Evolutionary conservation across 1,284 basidiomycete species (phyloP), one percentile per base, ranked within the genome.

Genomic region (Trametes polyzona): DNA sequence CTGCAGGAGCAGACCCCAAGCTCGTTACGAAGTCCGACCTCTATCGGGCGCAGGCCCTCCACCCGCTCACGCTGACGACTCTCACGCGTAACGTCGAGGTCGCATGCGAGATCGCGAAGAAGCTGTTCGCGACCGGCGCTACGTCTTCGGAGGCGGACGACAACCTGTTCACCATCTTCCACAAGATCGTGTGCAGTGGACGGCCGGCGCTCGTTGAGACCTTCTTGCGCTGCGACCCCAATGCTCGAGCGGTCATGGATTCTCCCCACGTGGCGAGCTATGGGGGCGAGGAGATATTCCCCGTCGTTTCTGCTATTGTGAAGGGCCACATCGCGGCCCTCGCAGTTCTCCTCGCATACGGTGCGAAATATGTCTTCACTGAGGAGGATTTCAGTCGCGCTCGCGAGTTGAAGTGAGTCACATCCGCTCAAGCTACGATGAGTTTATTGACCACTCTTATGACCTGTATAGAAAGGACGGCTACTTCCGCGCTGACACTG

Each of bases 61-160:
- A 83, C 56, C 80, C 82, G 7, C 73, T 86, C n/a, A 69, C 76
- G 1, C 66, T 83, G 36, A 79, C 80, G 2, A 69, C 78, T 24
- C 66, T 80, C n/a, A 73, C 75, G n/a, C 69, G 74, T 3, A 76
- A 84, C 57, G 76, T 80, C 48, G 73, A 74, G 23, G 69, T 69
- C 16, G 79, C 77, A 0, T 73, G 67, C 57, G 65, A 71, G 41
- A 75, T 83, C 33, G 78, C 76, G 0, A 76, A 79, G 63, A 70
- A 74, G 44, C 76, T 87, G 12, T 63, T 86, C 27, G 64, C 74
- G 2, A 76, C 74, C 0, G 82, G 80, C 16, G 81, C 80, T 0
- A 73, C 76, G 0, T 80, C 79, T 0, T 78, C 82, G 1, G 76
- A 78, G 11, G 82, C 82, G 0, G 76, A 84, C 55, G 69, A 73